Percentiles rank a stretch among this genome's conserved stretches.
Conservation (phyloP, 352 stramenopile species). For the Pythium sukuiense region DNA sequence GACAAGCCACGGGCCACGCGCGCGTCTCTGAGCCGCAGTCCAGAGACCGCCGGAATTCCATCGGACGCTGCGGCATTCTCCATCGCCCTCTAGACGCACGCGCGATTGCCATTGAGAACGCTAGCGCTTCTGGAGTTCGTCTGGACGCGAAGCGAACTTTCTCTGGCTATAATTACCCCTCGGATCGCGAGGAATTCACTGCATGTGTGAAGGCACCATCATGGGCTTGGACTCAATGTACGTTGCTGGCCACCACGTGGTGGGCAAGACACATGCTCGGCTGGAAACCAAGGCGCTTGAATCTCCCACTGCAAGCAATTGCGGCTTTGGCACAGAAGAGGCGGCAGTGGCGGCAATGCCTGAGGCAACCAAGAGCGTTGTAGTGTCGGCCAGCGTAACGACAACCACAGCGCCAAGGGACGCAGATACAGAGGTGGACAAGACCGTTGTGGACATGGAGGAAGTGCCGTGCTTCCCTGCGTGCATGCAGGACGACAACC, state of each 20-base stretch:
- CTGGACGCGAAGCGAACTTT: background rate
- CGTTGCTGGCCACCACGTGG: background rate
- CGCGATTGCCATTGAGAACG: background rate
- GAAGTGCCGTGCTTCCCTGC: conserved; percentile 20
- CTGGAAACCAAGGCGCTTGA: background rate
- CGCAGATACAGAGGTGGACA: background rate
- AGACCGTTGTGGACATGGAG: background rate
- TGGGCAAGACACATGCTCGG: background rate
- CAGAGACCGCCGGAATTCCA: background rate
- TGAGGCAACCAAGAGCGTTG: background rate
- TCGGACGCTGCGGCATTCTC: background rate
- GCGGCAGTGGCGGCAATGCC: background rate
- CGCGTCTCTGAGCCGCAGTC: background rate
- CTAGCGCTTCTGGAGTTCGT: too few species aligned
- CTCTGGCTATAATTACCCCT: background rate
- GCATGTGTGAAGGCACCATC: background rate
- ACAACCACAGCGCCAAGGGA: background rate
- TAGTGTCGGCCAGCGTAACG: background rate
- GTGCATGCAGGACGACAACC: conserved; percentile 18
- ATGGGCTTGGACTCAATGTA: background rate
- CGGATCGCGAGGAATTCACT: background rate
- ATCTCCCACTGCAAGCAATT: background rate
- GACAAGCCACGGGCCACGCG: background rate
- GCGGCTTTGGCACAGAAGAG: background rate
- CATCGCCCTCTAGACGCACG: background rate